Conservation (phyloP, 345 rosid genomes). For the Linum trigynum region DNA sequence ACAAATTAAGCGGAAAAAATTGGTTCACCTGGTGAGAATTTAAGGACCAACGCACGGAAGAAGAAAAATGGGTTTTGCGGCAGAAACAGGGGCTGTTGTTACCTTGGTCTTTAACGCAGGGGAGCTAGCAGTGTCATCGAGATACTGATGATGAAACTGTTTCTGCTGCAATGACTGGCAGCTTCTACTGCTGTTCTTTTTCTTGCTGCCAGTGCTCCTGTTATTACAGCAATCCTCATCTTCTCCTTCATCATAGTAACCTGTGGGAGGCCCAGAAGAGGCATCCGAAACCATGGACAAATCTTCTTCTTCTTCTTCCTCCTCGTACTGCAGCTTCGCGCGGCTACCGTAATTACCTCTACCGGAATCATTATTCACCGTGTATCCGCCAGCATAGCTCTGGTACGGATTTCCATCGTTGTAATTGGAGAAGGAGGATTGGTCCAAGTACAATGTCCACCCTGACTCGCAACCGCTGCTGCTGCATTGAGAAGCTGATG, state of each 20-base stretch:
- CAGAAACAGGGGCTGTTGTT: conserved; percentile 14
- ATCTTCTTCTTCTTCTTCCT: conserved; percentile 38
- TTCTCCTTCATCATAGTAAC: conserved; percentile 25
- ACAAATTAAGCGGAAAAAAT: too few relatives aligned
- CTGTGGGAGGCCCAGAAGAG: conserved; percentile 62
- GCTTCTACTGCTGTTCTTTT: conserved; percentile 29
- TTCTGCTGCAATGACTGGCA: conserved; percentile 2
- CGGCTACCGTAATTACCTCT: background rate
- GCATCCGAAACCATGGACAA: conserved; percentile 91
- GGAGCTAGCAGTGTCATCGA: conserved; percentile 82
- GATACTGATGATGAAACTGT: conserved; percentile 25
- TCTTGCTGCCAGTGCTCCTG: conserved; percentile 26
- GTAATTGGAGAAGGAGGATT: conserved; percentile 33
- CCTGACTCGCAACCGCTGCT: conserved; percentile 69
- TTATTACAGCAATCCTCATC: conserved; percentile 26
- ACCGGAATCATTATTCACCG: conserved; percentile 13
- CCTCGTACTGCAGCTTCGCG: background rate
- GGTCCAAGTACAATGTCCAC: conserved; percentile 70
- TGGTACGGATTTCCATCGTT: conserved; percentile 12
- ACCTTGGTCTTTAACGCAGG: conserved; percentile 34
- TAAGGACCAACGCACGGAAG: too few relatives aligned
- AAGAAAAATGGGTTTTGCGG: too few relatives aligned
- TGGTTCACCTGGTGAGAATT: too few relatives aligned
- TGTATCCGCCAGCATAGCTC: conserved; percentile 14
- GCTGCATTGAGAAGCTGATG: conserved; percentile 43